Conservation (phyloP, 2,329 filamentous ascomycete species). For the Sporothrix phasma region DNA sequence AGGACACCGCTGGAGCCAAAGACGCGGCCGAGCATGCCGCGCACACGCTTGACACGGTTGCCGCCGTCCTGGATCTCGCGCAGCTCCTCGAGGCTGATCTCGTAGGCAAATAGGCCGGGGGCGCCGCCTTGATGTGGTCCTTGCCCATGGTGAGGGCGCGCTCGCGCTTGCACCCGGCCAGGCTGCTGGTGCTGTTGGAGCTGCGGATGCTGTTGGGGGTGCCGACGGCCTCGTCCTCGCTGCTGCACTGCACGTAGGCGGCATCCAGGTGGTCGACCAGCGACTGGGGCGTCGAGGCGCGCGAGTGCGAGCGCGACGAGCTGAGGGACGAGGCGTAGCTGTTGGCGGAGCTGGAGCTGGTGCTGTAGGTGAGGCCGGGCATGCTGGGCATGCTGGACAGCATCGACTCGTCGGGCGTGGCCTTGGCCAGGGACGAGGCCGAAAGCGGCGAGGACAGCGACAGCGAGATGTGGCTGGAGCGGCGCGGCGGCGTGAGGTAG, state of each 20-base stretch:
- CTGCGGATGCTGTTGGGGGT: constrained; percentile 19
- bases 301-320: constrained; percentile 36
- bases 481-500: constrained; percentile 37
- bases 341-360: constrained; percentile 36
- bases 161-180: background rate
- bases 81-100: constrained; percentile 44
- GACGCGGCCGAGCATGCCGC: constrained; percentile 45
- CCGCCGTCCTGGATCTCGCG: constrained; percentile 38
- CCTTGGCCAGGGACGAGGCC: background rate
- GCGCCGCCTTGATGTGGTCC: background rate
- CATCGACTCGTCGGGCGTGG: constrained; percentile 24
- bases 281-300: constrained; percentile 40
- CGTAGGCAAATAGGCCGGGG: constrained; percentile 38
- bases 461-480: constrained; percentile 22
- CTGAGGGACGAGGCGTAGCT: constrained; percentile 37
- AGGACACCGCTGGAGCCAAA: constrained; percentile 32
- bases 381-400: constrained; percentile 21
- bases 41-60: constrained; percentile 38
- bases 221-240: constrained; percentile 32
- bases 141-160: background rate
- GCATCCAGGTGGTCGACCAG: constrained; percentile 32
- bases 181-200: constrained; percentile 16
- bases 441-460: background rate
- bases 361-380: constrained; percentile 39
- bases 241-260: constrained; percentile 32